A percentile compares a stretch with the other conserved stretches of the same genome.
phyloP scores from a whole-genome alignment of 805 yeast genomes.

The Kodamaea nitidulidarum region DNA sequence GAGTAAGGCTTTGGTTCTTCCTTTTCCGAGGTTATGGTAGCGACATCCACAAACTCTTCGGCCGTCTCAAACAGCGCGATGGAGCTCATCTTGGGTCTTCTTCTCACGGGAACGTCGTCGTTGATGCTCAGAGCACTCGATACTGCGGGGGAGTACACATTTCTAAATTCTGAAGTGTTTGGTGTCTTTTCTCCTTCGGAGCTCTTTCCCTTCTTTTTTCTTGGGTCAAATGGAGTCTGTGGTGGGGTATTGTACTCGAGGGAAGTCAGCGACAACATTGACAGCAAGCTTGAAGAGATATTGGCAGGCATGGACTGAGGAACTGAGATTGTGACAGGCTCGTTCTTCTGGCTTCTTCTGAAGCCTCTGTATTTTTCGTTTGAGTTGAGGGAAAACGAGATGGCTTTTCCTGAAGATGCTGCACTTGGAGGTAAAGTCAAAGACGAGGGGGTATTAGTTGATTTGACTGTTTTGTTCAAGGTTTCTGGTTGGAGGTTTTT shows the following conservation, averaged over 20 bases:
- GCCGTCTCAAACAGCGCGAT: background rate
- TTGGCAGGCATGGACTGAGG: constrained; percentile 13
- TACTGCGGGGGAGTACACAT: constrained; percentile 15
- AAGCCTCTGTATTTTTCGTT: constrained; percentile 40
- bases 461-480: background rate
- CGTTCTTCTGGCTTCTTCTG: constrained; percentile 31
- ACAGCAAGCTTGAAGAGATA: constrained; percentile 12
- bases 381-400: constrained; percentile 19
- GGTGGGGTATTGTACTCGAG: constrained; percentile 12
- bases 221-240: constrained; percentile 21
- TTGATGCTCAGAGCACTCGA: constrained; percentile 11
- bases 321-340: constrained; percentile 22
- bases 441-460: too few species aligned
- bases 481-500: background rate
- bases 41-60: constrained; percentile 2
- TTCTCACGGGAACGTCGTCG: constrained; percentile 14
- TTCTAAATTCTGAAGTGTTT: too few species aligned
- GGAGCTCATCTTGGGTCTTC: constrained; percentile 2
- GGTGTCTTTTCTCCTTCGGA: too few species aligned
- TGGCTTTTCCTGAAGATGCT: constrained; percentile 11
- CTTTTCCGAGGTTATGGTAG: background rate
- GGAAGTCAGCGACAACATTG: constrained; percentile 12
- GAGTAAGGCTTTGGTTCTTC: background rate
- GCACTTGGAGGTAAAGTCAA: background rate
- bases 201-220: constrained; percentile 13